Percentiles rank a stretch among this genome's conserved stretches.
Conservation (phyloP, 495 filamentous ascomycete genomes). For the Thermothielavioides terrestris region DNA sequence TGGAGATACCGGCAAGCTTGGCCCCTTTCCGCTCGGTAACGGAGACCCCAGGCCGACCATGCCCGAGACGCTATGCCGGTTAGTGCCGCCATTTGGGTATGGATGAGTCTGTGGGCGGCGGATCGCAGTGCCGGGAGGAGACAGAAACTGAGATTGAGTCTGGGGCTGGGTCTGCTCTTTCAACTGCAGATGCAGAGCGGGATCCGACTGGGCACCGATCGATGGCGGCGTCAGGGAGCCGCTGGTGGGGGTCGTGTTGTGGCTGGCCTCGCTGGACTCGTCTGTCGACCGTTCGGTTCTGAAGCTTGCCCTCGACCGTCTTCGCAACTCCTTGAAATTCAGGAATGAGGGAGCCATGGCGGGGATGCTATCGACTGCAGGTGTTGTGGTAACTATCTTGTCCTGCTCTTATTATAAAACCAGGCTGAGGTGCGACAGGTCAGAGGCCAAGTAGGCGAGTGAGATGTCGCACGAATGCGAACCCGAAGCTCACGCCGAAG, state of each 20-base stretch:
- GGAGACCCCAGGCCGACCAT: constrained; percentile 49
- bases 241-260: constrained; percentile 37
- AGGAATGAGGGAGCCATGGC: constrained; percentile 57
- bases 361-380: background rate
- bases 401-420: background rate
- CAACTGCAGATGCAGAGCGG: constrained; percentile 40
- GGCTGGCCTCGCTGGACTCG: constrained; percentile 40
- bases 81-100: constrained; percentile 24
- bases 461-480: background rate
- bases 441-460: background rate
- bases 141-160: too few species aligned
- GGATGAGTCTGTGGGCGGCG: constrained; percentile 38
- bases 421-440: too few species aligned
- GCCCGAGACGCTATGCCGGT: constrained; percentile 43
- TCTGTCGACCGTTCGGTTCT: constrained; percentile 47
- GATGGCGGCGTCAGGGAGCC: constrained; percentile 41
- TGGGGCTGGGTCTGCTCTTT: constrained; percentile 30
- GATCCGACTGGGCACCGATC: constrained; percentile 35
- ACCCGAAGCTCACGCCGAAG: background rate
- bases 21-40: constrained; percentile 42
- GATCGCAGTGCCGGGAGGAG: constrained; percentile 23
- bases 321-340: constrained; percentile 58
- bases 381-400: background rate
- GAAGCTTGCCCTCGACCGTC: constrained; percentile 62
- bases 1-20: constrained; percentile 54